These are phyloP conservation scores for Xylaria sp. DNA, from an alignment of 2,329 filamentous ascomycete genomes.

Conservation along the genomic window DNA sequence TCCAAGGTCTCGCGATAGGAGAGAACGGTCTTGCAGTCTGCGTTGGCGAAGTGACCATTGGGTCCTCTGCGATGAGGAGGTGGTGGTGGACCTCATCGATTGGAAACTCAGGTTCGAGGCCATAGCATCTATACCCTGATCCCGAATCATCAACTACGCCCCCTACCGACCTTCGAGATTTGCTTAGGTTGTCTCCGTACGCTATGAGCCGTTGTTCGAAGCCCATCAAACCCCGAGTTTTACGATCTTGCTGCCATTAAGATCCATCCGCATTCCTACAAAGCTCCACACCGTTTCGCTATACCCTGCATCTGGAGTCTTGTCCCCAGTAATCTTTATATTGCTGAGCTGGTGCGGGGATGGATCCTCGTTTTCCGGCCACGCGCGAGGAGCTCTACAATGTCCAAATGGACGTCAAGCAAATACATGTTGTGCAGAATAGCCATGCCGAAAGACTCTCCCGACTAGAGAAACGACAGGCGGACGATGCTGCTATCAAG, in stretches of 20 bases:
- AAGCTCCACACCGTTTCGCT: constrained; percentile 11
- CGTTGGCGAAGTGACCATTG: constrained; percentile 38
- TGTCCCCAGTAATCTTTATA: constrained; percentile 24
- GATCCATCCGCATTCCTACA: constrained; percentile 16
- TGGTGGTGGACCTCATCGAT: constrained; percentile 43
- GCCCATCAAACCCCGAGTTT: constrained; percentile 27
- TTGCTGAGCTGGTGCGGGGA: constrained; percentile 48
- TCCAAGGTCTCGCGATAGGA: not conserved
- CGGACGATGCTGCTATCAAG: constrained; percentile 72
- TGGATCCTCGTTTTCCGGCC: constrained; percentile 67
- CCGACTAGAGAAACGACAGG: constrained; percentile 69
- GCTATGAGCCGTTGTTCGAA: constrained; percentile 33
- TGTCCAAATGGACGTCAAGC: constrained; percentile 74
- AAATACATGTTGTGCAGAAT: constrained; percentile 67
- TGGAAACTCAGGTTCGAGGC: constrained; percentile 39
- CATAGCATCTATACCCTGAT: constrained; percentile 28
- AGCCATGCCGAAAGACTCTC: constrained; percentile 67
- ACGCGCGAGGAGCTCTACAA: constrained; percentile 69
- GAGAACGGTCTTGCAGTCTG: constrained; percentile 10
- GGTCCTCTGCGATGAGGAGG: constrained; percentile 46
- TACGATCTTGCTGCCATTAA: constrained; percentile 10
- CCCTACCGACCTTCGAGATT: constrained; percentile 22
- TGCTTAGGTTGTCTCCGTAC: constrained; percentile 28
- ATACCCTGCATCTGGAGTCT: constrained; percentile 17
- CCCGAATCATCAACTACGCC: constrained; percentile 21